A percentile compares a stretch with the other conserved stretches of the same genome.
phyloP scores from a whole-genome alignment of 1,139 yeast genomes.

The Trichomonascaceae sp. region DNA sequence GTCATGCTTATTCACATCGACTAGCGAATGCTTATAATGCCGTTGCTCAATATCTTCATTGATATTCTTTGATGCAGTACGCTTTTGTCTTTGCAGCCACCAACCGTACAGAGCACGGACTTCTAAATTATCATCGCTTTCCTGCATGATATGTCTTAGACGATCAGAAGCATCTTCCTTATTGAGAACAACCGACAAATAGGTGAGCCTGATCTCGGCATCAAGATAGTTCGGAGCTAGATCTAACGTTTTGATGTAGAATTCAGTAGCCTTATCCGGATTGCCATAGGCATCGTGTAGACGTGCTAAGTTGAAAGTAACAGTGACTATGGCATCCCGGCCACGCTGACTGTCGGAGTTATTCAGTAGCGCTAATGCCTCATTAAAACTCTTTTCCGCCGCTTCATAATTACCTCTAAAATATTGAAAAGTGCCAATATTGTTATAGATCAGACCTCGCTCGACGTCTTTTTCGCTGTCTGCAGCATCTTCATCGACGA shows the following conservation, averaged over 20 bases:
- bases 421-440: conserved; percentile 80
- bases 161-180: conserved; percentile 46
- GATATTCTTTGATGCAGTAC: conserved; percentile 34
- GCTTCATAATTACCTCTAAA: conserved; percentile 53
- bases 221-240: conserved; percentile 67
- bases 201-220: conserved; percentile 67
- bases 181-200: conserved; percentile 40
- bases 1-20: conserved; percentile 74
- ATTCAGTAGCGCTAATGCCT: conserved; percentile 41
- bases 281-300: conserved; percentile 38
- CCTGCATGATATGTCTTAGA: conserved; percentile 47
- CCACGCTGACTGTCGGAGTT: conserved; percentile 38
- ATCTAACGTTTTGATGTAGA: conserved; percentile 51
- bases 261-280: conserved; percentile 41
- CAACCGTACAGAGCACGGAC: conserved; percentile 90
- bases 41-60: conserved; percentile 57
- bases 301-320: conserved; percentile 37
- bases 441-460: conserved; percentile 69
- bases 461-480: conserved; percentile 44
- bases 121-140: conserved; percentile 62
- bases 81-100: conserved; percentile 56
- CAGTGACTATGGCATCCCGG: conserved; percentile 24
- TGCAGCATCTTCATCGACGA: conserved; percentile 11
- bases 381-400: conserved; percentile 45
- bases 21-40: conserved; percentile 80